A percentile compares a stretch with the other conserved stretches of the same genome.
Evolutionary conservation across 2,329 filamentous ascomycete species (phyloP).

Genomic region (Ascochyta rabiei): DNA sequence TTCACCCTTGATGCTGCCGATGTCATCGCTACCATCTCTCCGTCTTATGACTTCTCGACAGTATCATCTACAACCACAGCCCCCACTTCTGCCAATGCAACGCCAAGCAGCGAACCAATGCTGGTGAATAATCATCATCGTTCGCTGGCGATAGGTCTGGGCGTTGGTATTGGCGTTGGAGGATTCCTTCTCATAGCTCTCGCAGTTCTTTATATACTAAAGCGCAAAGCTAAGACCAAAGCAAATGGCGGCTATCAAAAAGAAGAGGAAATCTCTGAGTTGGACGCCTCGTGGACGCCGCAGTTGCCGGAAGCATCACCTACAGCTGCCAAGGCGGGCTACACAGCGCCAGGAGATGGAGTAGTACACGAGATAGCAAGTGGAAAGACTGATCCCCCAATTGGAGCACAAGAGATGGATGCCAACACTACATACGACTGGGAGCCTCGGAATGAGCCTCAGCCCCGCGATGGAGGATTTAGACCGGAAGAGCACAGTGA

Average conservation of each 20-base stretch:
- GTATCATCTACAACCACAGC: conserved; percentile 15
- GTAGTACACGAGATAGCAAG: conserved; percentile 8
- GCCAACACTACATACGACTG: conserved; percentile 10
- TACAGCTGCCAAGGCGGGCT: background rate
- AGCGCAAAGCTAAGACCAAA: background rate
- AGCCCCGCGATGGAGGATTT: conserved; percentile 11
- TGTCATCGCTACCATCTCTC: conserved; percentile 22
- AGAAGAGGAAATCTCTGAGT: conserved; percentile 1
- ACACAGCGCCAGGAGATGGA: background rate
- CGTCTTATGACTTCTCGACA: background rate
- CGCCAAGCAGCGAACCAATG: background rate
- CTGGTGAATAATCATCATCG: conserved; percentile 1
- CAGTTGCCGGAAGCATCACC: conserved; percentile 3
- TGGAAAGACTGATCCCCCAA: background rate
- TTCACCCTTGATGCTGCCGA: conserved; percentile 22
- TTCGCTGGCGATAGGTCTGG: conserved; percentile 23
- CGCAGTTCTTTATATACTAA: conserved; percentile 4
- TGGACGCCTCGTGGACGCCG: conserved; percentile 2
- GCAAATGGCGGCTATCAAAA: background rate
- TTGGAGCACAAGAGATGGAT: conserved; percentile 8
- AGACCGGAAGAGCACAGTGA: background rate
- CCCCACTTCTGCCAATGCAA: background rate
- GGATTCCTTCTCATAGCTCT: conserved; percentile 19
- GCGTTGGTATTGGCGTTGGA: conserved; percentile 26
- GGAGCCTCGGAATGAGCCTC: conserved; percentile 13